Evolutionary conservation across 257 asterid genomes (phyloP).

Genomic region (Solanum piurae): DNA sequence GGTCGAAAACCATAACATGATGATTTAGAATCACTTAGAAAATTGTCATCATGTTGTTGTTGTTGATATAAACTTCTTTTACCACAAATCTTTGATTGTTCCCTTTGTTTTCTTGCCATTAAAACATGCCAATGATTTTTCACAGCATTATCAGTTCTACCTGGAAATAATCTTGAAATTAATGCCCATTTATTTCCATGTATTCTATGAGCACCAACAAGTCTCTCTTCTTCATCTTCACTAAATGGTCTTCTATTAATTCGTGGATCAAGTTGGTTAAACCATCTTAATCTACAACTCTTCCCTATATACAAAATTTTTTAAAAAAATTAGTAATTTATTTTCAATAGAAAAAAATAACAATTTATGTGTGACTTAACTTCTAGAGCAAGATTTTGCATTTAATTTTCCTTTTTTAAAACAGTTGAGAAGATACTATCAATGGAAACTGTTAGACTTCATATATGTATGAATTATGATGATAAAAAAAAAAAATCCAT

Average conservation of each 20-base stretch:
- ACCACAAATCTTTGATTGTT: slow-evolving; percentile 46
- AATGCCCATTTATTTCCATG: slow-evolving; percentile 95
- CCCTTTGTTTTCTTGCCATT: slow-evolving; percentile 88
- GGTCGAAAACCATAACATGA: slow-evolving; percentile 26
- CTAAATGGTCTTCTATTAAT: slow-evolving; percentile 81
- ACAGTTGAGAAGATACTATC: not conserved
- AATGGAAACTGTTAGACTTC: not conserved
- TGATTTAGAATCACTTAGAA: slow-evolving; percentile 17
- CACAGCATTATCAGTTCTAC: slow-evolving; percentile 92
- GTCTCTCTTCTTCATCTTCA: slow-evolving; percentile 80
- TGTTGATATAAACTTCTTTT: slow-evolving; percentile 25
- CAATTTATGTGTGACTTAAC: not conserved
- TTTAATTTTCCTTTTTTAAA: not conserved
- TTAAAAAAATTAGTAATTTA: not conserved
- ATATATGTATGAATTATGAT: not conserved
- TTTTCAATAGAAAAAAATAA: not conserved
- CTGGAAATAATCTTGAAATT: slow-evolving; percentile 84
- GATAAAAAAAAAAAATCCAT: not conserved
- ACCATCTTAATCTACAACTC: slow-evolving; percentile 96
- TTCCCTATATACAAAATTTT: slow-evolving; percentile 33
- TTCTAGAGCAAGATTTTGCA: not conserved
- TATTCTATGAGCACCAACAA: slow-evolving; percentile 64
- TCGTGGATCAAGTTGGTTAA: slow-evolving; percentile 90
- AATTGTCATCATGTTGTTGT: not conserved
- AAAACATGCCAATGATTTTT: slow-evolving; percentile 96